Evolutionary conservation across 176 grass and related monocot genomes (phyloP).

Genomic region (Guadua angustifolia): DNA sequence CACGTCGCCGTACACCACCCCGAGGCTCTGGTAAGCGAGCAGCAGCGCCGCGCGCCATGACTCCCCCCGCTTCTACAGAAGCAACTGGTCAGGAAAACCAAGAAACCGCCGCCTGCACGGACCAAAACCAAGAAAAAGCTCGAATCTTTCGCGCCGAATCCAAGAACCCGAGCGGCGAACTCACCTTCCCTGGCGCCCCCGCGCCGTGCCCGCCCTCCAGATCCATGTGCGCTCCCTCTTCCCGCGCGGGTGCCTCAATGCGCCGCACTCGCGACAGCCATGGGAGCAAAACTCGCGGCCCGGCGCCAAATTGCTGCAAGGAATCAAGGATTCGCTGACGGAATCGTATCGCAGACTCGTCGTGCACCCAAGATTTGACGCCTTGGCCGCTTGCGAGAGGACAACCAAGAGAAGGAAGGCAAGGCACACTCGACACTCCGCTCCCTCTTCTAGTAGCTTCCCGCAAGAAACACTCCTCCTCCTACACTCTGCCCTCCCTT

Average conservation of each 20-base stretch:
- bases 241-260: constrained; percentile 41
- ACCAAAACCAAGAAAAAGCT: neutral
- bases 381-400: constrained; percentile 41
- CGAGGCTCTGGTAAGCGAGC: constrained; percentile 95
- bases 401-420: constrained; percentile 40
- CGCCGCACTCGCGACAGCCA: constrained; percentile 37
- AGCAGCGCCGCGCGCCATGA: constrained; percentile 73
- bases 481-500: neutral
- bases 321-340: constrained; percentile 15
- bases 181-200: constrained; percentile 56
- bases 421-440: constrained; percentile 25
- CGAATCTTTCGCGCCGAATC: constrained; percentile 6
- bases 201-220: constrained; percentile 53
- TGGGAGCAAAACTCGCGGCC: neutral
- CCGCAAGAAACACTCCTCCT: constrained; percentile 5
- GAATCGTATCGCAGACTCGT: constrained; percentile 29
- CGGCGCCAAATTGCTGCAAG: constrained; percentile 29
- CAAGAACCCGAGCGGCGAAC: neutral
- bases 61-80: constrained; percentile 49
- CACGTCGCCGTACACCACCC: constrained; percentile 95
- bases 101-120: neutral
- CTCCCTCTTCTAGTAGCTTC: constrained; percentile 41
- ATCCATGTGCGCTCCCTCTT: constrained; percentile 47
- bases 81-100: constrained; percentile 16
- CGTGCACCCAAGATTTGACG: constrained; percentile 44